Conservation (phyloP, 306 rosid genomes). For the Ochetophila trinervis region DNA sequence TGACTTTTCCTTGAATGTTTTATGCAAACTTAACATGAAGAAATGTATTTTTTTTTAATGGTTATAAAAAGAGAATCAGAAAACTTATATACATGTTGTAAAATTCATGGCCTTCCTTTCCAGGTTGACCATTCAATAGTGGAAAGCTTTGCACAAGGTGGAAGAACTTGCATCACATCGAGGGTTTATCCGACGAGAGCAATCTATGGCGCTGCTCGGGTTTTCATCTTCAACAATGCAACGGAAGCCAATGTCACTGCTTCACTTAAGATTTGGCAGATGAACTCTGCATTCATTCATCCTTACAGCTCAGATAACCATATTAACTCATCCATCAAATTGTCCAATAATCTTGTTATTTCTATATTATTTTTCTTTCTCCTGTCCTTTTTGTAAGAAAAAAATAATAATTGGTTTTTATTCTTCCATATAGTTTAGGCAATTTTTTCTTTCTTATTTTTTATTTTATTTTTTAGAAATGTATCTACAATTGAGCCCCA, state of each 20-base stretch:
- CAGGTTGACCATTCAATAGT: conserved; percentile 90
- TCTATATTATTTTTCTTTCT: no score
- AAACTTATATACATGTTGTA: neutral
- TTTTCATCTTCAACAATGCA: conserved; percentile 85
- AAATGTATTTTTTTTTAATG: neutral
- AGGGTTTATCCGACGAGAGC: conserved; percentile 90
- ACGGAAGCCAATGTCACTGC: conserved; percentile 58
- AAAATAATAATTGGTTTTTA: no score
- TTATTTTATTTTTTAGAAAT: no score
- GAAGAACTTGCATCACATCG: conserved; percentile 69
- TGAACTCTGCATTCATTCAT: conserved; percentile 90
- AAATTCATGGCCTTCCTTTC: neutral
- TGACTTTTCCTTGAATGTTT: neutral
- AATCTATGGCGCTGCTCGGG: conserved; percentile 72
- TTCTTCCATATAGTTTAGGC: no score
- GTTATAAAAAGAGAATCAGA: neutral
- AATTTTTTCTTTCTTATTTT: no score
- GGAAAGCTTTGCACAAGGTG: conserved; percentile 93
- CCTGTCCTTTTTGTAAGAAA: no score
- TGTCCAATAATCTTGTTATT: no score
- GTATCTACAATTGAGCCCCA: no score
- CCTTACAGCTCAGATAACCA: conserved; percentile 44
- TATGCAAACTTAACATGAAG: neutral
- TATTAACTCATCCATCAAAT: no score
- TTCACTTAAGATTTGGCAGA: conserved; percentile 75